phyloP scores from a whole-genome alignment of 306 rosid genomes.

The Begonia fuchsioides region DNA sequence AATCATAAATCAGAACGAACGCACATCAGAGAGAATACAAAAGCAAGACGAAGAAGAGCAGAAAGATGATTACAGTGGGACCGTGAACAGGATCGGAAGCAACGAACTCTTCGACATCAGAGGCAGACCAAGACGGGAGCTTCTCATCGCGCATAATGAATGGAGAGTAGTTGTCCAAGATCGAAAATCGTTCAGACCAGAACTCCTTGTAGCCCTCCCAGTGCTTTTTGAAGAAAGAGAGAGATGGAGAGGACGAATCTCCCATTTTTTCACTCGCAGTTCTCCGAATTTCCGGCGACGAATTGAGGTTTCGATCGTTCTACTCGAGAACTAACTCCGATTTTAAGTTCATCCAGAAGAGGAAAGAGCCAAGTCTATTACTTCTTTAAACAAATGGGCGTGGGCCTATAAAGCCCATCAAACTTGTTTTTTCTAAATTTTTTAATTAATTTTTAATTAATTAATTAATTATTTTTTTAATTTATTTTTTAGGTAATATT shows the following conservation, averaged over 20 bases:
- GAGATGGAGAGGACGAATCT: slow-evolving; percentile 30
- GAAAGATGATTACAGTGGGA: slow-evolving; percentile 30
- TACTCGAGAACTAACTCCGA: too few relatives aligned
- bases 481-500: too few relatives aligned
- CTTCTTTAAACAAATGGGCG: too few relatives aligned
- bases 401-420: too few relatives aligned
- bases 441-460: too few relatives aligned
- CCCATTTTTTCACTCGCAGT: slow-evolving; percentile 14
- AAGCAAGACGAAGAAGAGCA: neutral
- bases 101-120: slow-evolving; percentile 57
- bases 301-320: too few relatives aligned
- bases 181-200: slow-evolving; percentile 53
- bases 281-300: too few relatives aligned
- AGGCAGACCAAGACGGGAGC: slow-evolving; percentile 46
- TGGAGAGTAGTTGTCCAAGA: slow-evolving; percentile 32
- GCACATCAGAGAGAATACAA: neutral
- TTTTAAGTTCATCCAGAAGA: too few relatives aligned
- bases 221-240: slow-evolving; percentile 20
- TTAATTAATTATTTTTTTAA: too few relatives aligned
- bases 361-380: too few relatives aligned
- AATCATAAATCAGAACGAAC: neutral
- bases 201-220: slow-evolving; percentile 56
- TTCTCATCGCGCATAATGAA: slow-evolving; percentile 45
- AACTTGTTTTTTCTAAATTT: too few relatives aligned
- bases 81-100: slow-evolving; percentile 75